Base-by-base conservation (phyloP, 2,329 filamentous ascomycete genomes). In the Hortaea werneckii region DNA sequence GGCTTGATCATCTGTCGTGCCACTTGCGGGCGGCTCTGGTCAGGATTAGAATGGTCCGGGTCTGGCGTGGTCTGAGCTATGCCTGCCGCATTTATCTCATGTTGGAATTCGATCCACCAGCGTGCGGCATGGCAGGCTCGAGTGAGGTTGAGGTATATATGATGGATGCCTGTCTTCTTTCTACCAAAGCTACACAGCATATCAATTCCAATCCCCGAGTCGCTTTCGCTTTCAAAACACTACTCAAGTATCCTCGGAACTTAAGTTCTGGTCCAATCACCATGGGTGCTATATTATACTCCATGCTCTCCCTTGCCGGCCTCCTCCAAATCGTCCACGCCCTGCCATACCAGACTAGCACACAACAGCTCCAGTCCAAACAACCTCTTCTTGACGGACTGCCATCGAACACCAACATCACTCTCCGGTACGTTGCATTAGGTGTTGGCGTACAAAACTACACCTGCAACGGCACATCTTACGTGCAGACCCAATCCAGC, bases 391-490 rank as follows among this genome's bases (percentile, higher is more conserved):
- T n/a, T 8, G 10, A 10, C 37, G 37, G 37, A 10, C 37, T 39
- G 9, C 37, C 37, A 26, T 10, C 37, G 3, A 39, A 39, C 37
- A 39, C 10, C 7, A 20, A 39, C 9, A 8, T 39, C 13, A 39
- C 37, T 39, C 37, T 39, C 10, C 37, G 13, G 8, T 56, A 56
- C 66, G 75, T 84, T 50, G 73, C 71, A 46, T 65, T 84, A 37
- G 80, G 80, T 54, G 74, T 80, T 54, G 80, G 80, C 47, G 75
- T 80, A 56, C 80, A 84, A 58, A 84, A 84, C 73, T 84, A 84
- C 69, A 80, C 77, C 34, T 84, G 80, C 64, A 60, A 56, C 29
- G 48, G 57, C 7, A 51, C 51, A 10, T 50, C 46, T 29, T 61
- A 52, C 48, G 46, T 56, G 51, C 46, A 52, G 41, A 54, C 62